These are phyloP conservation scores for Quercus gilva DNA, from an alignment of 306 rosid species.

Conservation along the genomic window DNA sequence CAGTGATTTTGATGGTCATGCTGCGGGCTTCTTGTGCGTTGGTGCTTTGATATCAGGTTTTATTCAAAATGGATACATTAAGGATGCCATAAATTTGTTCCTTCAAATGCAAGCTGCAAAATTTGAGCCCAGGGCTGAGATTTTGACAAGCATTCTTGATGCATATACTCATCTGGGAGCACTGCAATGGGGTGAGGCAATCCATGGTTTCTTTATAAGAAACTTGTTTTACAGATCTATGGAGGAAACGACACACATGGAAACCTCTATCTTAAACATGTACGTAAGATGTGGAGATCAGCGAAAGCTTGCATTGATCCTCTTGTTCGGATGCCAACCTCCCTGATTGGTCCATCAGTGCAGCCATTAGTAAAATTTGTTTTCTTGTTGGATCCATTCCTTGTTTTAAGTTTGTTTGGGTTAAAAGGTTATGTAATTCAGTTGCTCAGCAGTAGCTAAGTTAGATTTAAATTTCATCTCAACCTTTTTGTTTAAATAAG, in stretches of 20 bases:
- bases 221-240: slow-evolving; percentile 14
- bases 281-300: slow-evolving; percentile 43
- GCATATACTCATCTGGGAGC: slow-evolving; percentile 55
- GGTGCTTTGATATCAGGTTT: slow-evolving; percentile 57
- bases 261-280: slow-evolving; percentile 57
- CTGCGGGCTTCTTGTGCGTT: slow-evolving; percentile 44
- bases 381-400: no score
- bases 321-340: no score
- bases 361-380: no score
- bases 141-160: slow-evolving; percentile 45
- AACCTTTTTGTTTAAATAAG: no score
- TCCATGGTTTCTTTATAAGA: slow-evolving; percentile 45
- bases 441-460: no score
- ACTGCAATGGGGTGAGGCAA: slow-evolving; percentile 43
- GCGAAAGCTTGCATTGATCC: no score
- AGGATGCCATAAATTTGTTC: slow-evolving; percentile 41
- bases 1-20: slow-evolving; percentile 42
- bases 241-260: slow-evolving; percentile 17
- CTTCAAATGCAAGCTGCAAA: slow-evolving; percentile 39
- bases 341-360: no score
- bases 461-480: no score
- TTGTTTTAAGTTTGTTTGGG: no score
- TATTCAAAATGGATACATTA: slow-evolving; percentile 46
- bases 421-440: no score
- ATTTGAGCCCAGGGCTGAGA: slow-evolving; percentile 29